phyloP scores from a whole-genome alignment of 495 filamentous ascomycete species.

The Acidiella bohemica region DNA sequence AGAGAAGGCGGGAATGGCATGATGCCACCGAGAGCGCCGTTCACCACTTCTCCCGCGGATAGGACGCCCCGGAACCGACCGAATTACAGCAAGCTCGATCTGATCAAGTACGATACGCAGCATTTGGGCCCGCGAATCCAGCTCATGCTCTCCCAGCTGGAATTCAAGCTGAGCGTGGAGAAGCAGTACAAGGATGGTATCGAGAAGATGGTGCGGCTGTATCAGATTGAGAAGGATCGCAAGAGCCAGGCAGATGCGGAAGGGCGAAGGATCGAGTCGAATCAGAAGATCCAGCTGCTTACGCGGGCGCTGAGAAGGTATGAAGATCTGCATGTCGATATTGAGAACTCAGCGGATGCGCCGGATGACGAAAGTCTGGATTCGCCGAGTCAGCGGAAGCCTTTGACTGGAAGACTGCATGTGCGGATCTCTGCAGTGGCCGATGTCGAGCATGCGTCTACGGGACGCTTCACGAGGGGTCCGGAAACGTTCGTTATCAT shows the following conservation, averaged over 20 bases:
- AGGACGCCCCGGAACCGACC: conserved; percentile 60
- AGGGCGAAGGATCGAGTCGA: conserved; percentile 77
- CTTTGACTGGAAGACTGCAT: conserved; percentile 74
- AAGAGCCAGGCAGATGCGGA: conserved; percentile 91
- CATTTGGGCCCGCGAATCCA: conserved; percentile 96
- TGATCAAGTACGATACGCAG: conserved; percentile 96
- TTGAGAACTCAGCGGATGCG: conserved; percentile 62
- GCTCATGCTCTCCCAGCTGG: conserved; percentile 95
- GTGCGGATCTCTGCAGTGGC: conserved; percentile 77
- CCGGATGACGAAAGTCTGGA: conserved; percentile 95
- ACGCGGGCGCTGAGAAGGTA: conserved; percentile 94
- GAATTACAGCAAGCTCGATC: conserved; percentile 93
- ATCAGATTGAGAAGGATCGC: conserved; percentile 94
- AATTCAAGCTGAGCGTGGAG: conserved; percentile 98
- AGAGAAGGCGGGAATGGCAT: conserved; percentile 45
- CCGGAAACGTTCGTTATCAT: conserved; percentile 91
- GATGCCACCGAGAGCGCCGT: conserved; percentile 77
- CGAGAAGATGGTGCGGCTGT: conserved; percentile 98
- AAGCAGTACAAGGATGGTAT: conserved; percentile 99
- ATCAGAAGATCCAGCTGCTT: conserved; percentile 91
- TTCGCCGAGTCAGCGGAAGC: conserved; percentile 84
- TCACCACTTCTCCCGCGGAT: conserved; percentile 54
- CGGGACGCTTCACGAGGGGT: conserved; percentile 70
- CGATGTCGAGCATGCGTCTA: conserved; percentile 88
- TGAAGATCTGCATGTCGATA: conserved; percentile 92